These are phyloP conservation scores for Neofusicoccum sp. DNA, from an alignment of 2,329 filamentous ascomycete species.

Conservation along the genomic window DNA sequence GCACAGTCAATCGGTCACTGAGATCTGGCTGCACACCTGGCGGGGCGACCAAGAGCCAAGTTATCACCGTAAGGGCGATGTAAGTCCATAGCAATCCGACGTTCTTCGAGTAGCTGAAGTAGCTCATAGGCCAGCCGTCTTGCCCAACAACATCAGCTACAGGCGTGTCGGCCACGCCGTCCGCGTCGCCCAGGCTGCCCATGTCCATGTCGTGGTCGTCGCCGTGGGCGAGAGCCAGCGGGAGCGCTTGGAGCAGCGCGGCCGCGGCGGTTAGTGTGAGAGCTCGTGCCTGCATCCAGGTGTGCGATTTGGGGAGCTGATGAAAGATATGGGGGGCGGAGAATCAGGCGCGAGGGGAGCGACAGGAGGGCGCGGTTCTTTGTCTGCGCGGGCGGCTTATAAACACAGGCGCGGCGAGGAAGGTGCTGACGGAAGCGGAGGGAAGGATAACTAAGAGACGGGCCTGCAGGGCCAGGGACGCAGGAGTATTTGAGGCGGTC, in stretches of 20 bases:
- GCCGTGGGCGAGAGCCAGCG: conserved; percentile 43
- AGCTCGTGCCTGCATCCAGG: conserved; percentile 18
- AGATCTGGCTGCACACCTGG: conserved; percentile 55
- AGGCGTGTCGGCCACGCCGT: conserved; percentile 4
- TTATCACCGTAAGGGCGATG: conserved; percentile 66
- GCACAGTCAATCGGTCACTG: conserved; percentile 18
- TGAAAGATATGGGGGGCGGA: not conserved
- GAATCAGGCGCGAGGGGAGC: not conserved
- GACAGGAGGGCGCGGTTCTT: not conserved
- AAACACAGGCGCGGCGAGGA: not conserved
- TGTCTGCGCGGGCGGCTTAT: conserved; percentile 2
- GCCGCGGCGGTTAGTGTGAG: conserved; percentile 32
- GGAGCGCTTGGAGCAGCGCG: conserved; percentile 35
- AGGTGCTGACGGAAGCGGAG: not conserved
- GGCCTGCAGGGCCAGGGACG: not conserved
- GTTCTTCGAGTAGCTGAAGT: conserved; percentile 59
- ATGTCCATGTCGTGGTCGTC: conserved; percentile 33
- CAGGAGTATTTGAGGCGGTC: not conserved
- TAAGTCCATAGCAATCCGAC: conserved; percentile 64
- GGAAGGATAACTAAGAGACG: not conserved
- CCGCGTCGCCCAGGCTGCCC: conserved; percentile 20
- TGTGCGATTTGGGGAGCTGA: not conserved
- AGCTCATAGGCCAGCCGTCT: conserved; percentile 45
- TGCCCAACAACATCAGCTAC: conserved; percentile 20
- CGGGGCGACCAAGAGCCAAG: conserved; percentile 72